Percentiles rank a stretch among this genome's conserved stretches.
phyloP scores from a whole-genome alignment of 2,329 filamentous ascomycete species.

The Hypoxylon sp. region DNA sequence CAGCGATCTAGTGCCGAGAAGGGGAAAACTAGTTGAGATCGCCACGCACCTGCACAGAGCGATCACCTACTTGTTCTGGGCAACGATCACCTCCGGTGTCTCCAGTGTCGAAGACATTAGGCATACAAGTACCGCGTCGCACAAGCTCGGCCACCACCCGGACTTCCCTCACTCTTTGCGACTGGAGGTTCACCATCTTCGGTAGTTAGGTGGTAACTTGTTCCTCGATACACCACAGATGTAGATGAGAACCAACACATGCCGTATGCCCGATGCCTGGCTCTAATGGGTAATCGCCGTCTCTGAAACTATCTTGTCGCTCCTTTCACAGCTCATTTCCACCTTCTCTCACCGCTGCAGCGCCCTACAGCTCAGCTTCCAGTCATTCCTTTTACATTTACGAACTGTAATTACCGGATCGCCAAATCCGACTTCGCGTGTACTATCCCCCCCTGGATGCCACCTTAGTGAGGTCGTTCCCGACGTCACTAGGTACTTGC shows the following conservation, averaged over 20 bases:
- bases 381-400: constrained; percentile 42
- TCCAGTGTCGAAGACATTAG: constrained; percentile 43
- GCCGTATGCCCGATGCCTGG: constrained; percentile 39
- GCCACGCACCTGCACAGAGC: constrained; percentile 40
- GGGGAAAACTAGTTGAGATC: constrained; percentile 42
- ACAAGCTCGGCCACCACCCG: constrained; percentile 46
- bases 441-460: constrained; percentile 15
- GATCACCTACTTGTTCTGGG: constrained; percentile 51
- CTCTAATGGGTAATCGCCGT: constrained; percentile 47
- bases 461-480: constrained; percentile 34
- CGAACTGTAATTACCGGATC: constrained; percentile 26
- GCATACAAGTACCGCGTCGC: constrained; percentile 47
- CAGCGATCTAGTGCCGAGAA: constrained; percentile 46
- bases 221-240: constrained; percentile 38
- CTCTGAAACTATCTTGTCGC: constrained; percentile 40
- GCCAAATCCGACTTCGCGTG: constrained; percentile 23
- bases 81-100: constrained; percentile 47
- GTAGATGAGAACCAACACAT: constrained; percentile 33
- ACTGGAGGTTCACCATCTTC: constrained; percentile 44
- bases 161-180: constrained; percentile 43
- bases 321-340: constrained; percentile 43
- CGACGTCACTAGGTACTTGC: constrained; percentile 27
- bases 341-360: constrained; percentile 32
- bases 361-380: constrained; percentile 32
- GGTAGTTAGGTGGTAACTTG: constrained; percentile 41